These are phyloP conservation scores for Antrodiella citrinella DNA, from an alignment of 768 basidiomycete genomes.

Conservation along the genomic window DNA sequence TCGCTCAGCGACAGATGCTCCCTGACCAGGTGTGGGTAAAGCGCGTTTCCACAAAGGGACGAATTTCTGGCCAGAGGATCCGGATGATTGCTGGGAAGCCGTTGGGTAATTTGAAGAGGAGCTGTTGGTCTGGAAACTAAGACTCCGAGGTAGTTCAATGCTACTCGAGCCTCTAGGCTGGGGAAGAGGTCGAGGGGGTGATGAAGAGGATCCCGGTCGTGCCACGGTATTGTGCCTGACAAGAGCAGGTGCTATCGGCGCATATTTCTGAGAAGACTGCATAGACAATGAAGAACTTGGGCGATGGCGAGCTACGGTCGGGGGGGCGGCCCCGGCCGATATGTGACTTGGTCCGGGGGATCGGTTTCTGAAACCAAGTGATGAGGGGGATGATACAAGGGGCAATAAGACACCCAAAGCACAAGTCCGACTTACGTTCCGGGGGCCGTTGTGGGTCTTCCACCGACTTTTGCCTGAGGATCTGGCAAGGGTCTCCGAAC, in stretches of 20 bases:
- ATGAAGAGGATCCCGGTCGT: not conserved
- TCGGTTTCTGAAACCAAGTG: not conserved
- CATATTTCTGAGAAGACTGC: not conserved
- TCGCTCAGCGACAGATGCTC: conserved; percentile 3
- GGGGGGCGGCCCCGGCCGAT: too few species aligned
- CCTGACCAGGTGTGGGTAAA: conserved; percentile 16
- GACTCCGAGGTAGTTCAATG: conserved; percentile 7
- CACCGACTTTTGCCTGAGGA: not conserved
- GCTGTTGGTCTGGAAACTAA: not conserved
- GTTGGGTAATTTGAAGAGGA: not conserved
- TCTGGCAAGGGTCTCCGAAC: not conserved
- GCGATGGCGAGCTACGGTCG: not conserved
- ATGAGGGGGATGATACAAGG: not conserved
- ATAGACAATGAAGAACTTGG: not conserved
- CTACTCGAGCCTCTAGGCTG: conserved; percentile 12
- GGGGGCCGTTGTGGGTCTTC: not conserved
- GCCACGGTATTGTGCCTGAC: not conserved
- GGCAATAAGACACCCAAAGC: too few species aligned
- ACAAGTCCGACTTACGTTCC: not conserved
- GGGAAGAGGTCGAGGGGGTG: conserved; percentile 16
- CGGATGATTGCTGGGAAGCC: conserved; percentile 3
- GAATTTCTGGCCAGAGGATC: conserved; percentile 22
- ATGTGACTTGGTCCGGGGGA: not conserved
- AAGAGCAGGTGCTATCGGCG: not conserved
- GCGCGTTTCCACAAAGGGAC: conserved; percentile 38